Conservation (phyloP, 306 rosid genomes). For the Vicia faba region DNA sequence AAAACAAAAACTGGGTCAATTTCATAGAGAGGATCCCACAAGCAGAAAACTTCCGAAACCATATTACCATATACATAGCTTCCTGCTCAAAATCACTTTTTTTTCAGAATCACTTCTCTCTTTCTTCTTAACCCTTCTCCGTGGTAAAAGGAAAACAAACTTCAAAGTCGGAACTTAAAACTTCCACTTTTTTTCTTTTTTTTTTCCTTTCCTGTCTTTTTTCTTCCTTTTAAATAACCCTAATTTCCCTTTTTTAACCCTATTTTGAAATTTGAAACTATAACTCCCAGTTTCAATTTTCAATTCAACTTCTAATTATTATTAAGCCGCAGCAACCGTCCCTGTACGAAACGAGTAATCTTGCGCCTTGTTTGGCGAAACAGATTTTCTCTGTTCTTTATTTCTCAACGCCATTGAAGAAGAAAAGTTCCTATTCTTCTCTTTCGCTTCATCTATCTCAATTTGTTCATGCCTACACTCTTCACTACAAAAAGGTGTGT, state of each 20-base stretch:
- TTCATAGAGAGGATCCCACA: constrained; percentile 47
- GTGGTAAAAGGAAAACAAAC: constrained; percentile 23
- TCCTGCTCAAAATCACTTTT: constrained; percentile 32
- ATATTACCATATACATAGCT: constrained; percentile 50
- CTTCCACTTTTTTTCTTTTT: not conserved
- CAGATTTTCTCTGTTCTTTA: constrained; percentile 68
- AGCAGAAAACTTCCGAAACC: constrained; percentile 26
- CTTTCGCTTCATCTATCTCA: constrained; percentile 68
- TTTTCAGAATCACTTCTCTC: constrained; percentile 36
- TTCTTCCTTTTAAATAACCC: not conserved
- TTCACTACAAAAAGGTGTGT: constrained; percentile 89
- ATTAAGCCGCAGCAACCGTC: constrained; percentile 80
- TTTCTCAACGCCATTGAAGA: constrained; percentile 74
- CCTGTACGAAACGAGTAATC: constrained; percentile 63
- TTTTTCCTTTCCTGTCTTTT: not conserved
- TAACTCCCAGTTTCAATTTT: not conserved
- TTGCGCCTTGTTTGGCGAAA: constrained; percentile 55
- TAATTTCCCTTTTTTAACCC: constrained; percentile 41
- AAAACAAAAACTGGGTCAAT: constrained; percentile 43
- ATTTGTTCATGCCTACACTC: constrained; percentile 91
- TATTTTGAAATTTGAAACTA: constrained; percentile 16
- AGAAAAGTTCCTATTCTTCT: constrained; percentile 63
- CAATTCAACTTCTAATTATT: not conserved
- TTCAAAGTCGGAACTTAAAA: constrained; percentile 9
- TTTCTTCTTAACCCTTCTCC: constrained; percentile 38